Evolutionary conservation across 73 alveolate genomes (phyloP).

Genomic region (Symbiodinium natans): DNA sequence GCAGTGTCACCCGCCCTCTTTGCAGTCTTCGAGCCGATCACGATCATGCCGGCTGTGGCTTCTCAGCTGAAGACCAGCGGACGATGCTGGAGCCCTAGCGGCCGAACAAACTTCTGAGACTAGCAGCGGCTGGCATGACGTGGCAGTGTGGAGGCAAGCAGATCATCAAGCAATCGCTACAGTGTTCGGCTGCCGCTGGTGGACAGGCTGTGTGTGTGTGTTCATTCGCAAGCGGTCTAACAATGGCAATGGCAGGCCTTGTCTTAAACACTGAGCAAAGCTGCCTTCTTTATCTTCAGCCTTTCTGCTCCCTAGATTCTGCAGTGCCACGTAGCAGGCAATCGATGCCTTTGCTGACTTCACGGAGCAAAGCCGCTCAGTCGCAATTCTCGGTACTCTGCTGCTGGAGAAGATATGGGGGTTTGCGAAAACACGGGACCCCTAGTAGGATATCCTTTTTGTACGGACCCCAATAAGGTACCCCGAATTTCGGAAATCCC

Average conservation of each 20-base stretch:
- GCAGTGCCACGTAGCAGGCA: conserved; percentile 1
- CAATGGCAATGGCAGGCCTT: no score
- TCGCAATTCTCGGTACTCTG: background rate
- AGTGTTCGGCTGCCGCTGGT: conserved; percentile 65
- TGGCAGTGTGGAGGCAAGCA: background rate
- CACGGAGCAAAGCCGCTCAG: conserved; percentile 38
- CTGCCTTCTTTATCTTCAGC: no score
- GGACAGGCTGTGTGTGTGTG: background rate
- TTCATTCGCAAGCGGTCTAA: no score
- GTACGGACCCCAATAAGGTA: no score
- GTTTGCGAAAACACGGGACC: background rate
- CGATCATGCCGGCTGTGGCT: conserved; percentile 32
- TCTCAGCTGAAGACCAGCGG: conserved; percentile 14
- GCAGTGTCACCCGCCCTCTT: no score
- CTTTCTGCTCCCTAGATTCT: no score
- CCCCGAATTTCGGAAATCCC: no score
- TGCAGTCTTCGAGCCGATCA: conserved; percentile 62
- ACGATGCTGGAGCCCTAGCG: background rate
- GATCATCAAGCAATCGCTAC: conserved; percentile 37
- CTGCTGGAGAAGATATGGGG: background rate
- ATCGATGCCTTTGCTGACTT: conserved; percentile 71
- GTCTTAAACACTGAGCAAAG: no score
- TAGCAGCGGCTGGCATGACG: no score
- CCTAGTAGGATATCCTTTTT: background rate
- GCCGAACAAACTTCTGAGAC: no score